A percentile compares a stretch with the other conserved stretches of the same genome.
Conservation (phyloP, 2,329 filamentous ascomycete species). For the Parafenestella ontariensis region DNA sequence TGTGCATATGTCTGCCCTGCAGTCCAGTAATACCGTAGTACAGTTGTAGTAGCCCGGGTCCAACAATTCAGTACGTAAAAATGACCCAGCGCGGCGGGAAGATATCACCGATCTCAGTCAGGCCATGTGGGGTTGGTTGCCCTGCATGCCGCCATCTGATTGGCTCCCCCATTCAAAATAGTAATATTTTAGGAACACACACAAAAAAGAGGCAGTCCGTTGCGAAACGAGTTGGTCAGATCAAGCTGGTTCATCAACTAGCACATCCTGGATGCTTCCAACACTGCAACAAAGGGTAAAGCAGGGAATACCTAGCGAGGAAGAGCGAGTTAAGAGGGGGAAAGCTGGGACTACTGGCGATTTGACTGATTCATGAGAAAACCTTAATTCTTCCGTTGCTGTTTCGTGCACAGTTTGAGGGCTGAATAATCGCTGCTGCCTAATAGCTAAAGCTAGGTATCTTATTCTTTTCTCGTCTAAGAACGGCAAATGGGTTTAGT, state of each 20-base stretch:
- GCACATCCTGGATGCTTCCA: too few relatives aligned
- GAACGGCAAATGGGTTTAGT: too few relatives aligned
- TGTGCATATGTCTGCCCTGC: too few relatives aligned
- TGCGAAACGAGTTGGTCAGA: too few relatives aligned
- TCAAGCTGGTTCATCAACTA: too few relatives aligned
- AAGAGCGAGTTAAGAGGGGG: not conserved
- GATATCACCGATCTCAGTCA: constrained; percentile 1
- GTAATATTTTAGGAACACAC: not conserved
- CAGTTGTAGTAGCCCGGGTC: too few relatives aligned
- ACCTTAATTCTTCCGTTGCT: constrained; percentile 1
- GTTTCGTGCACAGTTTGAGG: too few relatives aligned
- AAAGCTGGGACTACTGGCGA: not conserved
- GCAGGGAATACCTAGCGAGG: not conserved
- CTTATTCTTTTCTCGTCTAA: too few relatives aligned
- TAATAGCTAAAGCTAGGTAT: too few relatives aligned
- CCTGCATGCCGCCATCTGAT: not conserved
- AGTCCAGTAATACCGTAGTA: too few relatives aligned
- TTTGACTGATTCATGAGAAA: not conserved
- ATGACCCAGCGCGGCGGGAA: constrained; percentile 10
- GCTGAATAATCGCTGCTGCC: not conserved
- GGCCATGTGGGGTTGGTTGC: not conserved
- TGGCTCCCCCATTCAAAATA: not conserved
- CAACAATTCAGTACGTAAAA: too few relatives aligned
- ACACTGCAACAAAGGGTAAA: too few relatives aligned
- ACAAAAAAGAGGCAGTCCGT: not conserved